These are phyloP conservation scores for Casuarina cunninghamiana DNA, from an alignment of 306 rosid genomes.

Conservation along the genomic window DNA sequence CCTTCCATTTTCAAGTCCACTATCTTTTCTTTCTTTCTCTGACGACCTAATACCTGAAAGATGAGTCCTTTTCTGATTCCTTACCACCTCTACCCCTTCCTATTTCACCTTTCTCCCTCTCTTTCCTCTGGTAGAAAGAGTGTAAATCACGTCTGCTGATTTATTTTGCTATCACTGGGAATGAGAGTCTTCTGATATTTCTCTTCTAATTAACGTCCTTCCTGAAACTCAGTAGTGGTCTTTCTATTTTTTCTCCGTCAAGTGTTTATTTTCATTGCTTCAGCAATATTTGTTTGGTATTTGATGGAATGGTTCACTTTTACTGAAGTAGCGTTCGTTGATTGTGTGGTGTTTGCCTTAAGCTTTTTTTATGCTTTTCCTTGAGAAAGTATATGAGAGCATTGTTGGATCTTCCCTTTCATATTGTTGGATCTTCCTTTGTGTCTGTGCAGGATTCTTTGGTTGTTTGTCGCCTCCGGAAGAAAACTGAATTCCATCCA, in stretches of 20 bases:
- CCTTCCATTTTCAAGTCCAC: not conserved
- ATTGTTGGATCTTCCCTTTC: not conserved
- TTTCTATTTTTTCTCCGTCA: not conserved
- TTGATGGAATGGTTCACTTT: not conserved
- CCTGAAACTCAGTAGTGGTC: not conserved
- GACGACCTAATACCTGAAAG: not conserved
- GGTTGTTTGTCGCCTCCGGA: constrained; percentile 87
- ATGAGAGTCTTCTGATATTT: not conserved
- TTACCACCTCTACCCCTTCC: not conserved
- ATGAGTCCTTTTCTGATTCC: not conserved
- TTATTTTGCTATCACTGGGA: not conserved
- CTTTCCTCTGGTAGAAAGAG: not conserved
- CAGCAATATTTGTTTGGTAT: not conserved
- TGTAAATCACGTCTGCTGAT: not conserved
- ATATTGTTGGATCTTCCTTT: not conserved
- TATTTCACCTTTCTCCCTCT: not conserved
- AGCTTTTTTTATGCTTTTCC: not conserved
- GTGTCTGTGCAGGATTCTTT: constrained; percentile 60
- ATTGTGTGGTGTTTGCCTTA: not conserved
- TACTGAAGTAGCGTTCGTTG: not conserved
- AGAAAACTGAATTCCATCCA: constrained; percentile 59
- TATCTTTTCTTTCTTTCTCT: not conserved
- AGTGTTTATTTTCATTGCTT: not conserved
- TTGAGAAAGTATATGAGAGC: not conserved
- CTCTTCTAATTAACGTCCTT: not conserved